A percentile compares a stretch with the other conserved stretches of the same genome.
Evolutionary conservation across 2,329 filamentous ascomycete genomes (phyloP).

Genomic region (Pleurostoma richardsiae): DNA sequence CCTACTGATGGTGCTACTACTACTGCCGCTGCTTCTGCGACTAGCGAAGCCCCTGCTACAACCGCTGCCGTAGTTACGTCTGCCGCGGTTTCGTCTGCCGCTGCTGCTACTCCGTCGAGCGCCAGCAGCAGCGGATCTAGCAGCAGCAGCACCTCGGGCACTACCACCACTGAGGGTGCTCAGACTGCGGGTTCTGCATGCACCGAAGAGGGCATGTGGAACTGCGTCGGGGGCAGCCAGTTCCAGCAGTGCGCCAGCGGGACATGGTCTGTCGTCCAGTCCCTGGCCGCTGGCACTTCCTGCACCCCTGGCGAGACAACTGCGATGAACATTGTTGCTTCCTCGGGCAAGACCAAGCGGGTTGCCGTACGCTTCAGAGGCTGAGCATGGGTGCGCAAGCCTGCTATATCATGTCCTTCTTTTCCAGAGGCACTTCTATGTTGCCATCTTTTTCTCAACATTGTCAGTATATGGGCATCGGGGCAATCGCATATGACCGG

Average conservation of each 20-base stretch:
- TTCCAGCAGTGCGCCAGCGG: slow-evolving; percentile 50
- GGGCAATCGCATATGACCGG: slow-evolving; percentile 4
- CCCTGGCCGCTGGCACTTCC: slow-evolving; percentile 37
- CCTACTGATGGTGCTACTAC: slow-evolving; percentile 7
- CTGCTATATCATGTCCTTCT: no score
- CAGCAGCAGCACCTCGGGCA: slow-evolving; percentile 14
- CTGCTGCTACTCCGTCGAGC: slow-evolving; percentile 5
- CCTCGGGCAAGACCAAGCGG: slow-evolving; percentile 15
- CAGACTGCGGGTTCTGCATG: slow-evolving; percentile 37
- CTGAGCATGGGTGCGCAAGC: slow-evolving; percentile 3
- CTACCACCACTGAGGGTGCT: slow-evolving; percentile 13
- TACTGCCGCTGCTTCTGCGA: slow-evolving; percentile 12
- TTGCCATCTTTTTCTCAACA: neutral
- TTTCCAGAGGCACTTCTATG: neutral
- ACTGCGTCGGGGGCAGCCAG: slow-evolving; percentile 39
- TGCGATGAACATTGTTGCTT: slow-evolving; percentile 14
- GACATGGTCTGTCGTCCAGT: slow-evolving; percentile 33
- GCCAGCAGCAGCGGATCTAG: slow-evolving; percentile 16
- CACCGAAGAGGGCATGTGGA: slow-evolving; percentile 41
- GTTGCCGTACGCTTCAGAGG: slow-evolving; percentile 13
- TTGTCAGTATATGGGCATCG: neutral
- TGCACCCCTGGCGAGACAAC: slow-evolving; percentile 32
- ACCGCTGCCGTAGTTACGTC: slow-evolving; percentile 8
- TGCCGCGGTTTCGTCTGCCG: slow-evolving; percentile 6
- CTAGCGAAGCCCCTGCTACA: slow-evolving; percentile 8